Evolutionary conservation across 495 filamentous ascomycete genomes (phyloP), one percentile per base, ranked within the genome.

Genomic region (Aspergillus haitiensis): DNA sequence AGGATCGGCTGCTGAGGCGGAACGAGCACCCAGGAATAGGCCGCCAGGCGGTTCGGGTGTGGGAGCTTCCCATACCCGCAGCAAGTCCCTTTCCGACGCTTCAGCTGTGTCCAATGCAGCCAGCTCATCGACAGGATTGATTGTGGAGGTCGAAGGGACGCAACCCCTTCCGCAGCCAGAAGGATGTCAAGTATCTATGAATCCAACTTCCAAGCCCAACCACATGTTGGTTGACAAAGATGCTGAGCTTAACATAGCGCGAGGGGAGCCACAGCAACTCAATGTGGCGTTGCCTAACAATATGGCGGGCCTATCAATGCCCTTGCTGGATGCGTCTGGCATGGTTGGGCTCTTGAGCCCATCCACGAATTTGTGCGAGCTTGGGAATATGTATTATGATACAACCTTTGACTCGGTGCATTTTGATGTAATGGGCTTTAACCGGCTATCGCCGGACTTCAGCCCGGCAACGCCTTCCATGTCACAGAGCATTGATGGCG

Each of bases 351-450:
- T 40, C 7, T 6, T 40, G 37, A 40, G 37, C 37, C 37, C 37
- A 11, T 40, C 37, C 10, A n/a, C n/a, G 11, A 5, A n/a, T n/a
- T n/a, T 40, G 11, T 40, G 11, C n/a, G 37, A 40, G 37, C 37
- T 40, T n/a, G 37, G 37, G 37, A 40, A 40, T 8, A 40, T 40
- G 37, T 40, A 40, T 40, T 40, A 40, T 40, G 37, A 40, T n/a
- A 40, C 37, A 11, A 40, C 37, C 3, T 40, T 40, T 40, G 37
- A 40, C 37, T 40, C 37, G 7, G 37, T 40, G 10, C 37, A 40
- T 40, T 40, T 40, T 40, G 37, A 40, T n/a, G 37, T 40, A 11
- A 40, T 40, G 37, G 37, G 37, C 37, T 40, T 40, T 40, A 40
- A 40, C n/a, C 10, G 37, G 9, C 9, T 40, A 40, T 40, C 37